Evolutionary conservation across 1,284 basidiomycete species (phyloP), one percentile per base, ranked within the genome.

Genomic region (Leccinum subfulvum): DNA sequence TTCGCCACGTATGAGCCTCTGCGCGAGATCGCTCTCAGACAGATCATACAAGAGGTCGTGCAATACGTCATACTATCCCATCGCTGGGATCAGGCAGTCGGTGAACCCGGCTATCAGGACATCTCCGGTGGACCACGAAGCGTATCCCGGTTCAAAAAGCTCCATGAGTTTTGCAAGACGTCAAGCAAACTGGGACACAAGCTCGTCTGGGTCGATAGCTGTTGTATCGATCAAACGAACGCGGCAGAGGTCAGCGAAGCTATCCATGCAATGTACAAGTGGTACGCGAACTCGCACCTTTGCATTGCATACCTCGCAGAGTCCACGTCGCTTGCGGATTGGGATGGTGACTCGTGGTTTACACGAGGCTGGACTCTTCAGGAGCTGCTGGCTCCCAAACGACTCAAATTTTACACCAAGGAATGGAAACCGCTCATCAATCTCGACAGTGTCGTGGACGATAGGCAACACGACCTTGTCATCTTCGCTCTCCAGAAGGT

Each of bases 201-300:
- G 26, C 41, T 70, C 1, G 67, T 53, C 10, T 68, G 68, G 68
- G 53, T 62, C 10, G 68, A 69, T 54, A 68, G 66, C 2, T 68
- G 60, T 10, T 67, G 65, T 37, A 69, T 68, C 13, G 59, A 66
- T 23, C 60, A 66, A 16, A 63, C 37, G 10, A 56, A 60, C 35
- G 57, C 44, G 3, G 35, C 57, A 1, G 67, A 69, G 6, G 57
- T 68, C n/a, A 62, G 62, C 47, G 67, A 69, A 35, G 59, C 68
- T 6, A 69, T 69, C 16, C 58, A 58, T 6, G 53, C 41, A 16
- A 69, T 68, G 68, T 68, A 68, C 53, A 59, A 39, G 30, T 70
- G 66, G 65, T 67, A 65, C 23, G 51, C 51, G 14, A 57, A 64
- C 3, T 49, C 67, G 16, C 5, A 57, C 37, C 21, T 69, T 37